Percentiles rank a stretch among this genome's conserved stretches.
Conservation (phyloP, 1,139 yeast genomes). For the Chernovozyma sophiae-reginae region DNA sequence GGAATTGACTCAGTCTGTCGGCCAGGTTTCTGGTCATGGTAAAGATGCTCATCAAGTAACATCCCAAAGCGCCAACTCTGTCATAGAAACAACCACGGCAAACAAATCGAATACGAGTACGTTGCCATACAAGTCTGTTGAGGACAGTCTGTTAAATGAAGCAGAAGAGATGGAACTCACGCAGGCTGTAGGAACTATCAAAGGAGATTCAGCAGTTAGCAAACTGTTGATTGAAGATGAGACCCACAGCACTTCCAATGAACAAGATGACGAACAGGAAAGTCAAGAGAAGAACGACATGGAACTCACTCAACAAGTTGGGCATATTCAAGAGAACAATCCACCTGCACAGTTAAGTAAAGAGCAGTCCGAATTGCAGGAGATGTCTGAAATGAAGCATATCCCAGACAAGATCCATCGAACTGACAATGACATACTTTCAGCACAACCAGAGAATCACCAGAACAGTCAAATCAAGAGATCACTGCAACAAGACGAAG, state of each 20-base stretch:
- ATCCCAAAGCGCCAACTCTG: background rate
- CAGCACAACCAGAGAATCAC: no score
- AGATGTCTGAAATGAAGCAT: no score
- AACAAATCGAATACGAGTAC: background rate
- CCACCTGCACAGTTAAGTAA: no score
- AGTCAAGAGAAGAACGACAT: conserved; percentile 5
- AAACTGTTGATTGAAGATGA: background rate
- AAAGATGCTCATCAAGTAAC: no score
- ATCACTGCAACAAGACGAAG: no score
- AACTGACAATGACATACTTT: no score
- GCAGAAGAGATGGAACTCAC: conserved; percentile 22
- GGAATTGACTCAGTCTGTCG: conserved; percentile 2
- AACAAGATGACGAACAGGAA: background rate
- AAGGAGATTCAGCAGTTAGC: background rate
- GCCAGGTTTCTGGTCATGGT: no score
- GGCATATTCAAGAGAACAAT: conserved; percentile 1
- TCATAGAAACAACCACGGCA: background rate
- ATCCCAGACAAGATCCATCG: no score
- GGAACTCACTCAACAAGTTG: conserved; percentile 11
- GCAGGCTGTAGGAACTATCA: conserved; percentile 1
- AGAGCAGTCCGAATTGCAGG: no score
- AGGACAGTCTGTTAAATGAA: conserved; percentile 4
- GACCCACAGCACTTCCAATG: background rate
- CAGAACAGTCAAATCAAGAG: no score
- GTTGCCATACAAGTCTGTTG: no score